A percentile compares a stretch with the other conserved stretches of the same genome.
These are phyloP conservation scores for Nakazawaea wickerhamii DNA, from an alignment of 805 yeast species.

Conservation along the genomic window DNA sequence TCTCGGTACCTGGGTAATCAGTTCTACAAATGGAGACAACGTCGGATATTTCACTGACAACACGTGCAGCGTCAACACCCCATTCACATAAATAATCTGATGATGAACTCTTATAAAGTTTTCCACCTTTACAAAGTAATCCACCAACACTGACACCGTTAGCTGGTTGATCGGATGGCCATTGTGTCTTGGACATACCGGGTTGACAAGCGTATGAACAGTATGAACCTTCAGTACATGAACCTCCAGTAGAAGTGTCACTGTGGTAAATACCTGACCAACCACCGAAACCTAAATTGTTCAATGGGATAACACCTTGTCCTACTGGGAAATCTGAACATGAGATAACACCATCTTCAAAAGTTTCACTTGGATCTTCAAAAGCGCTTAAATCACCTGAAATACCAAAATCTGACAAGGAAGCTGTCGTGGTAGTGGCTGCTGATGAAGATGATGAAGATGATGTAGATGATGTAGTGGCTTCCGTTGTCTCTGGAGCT, in stretches of 20 bases:
- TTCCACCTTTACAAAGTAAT: conserved; percentile 53
- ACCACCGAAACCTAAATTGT: conserved; percentile 75
- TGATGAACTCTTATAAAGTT: conserved; percentile 56
- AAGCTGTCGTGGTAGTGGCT: conserved; percentile 21
- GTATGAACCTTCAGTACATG: conserved; percentile 62
- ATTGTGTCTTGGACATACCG: conserved; percentile 78
- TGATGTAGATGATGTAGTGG: conserved; percentile 15
- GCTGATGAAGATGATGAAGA: conserved; percentile 20
- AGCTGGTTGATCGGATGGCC: conserved; percentile 65
- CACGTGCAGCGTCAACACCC: conserved; percentile 53
- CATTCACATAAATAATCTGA: conserved; percentile 56
- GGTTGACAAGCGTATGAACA: conserved; percentile 77
- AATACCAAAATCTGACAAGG: conserved; percentile 27
- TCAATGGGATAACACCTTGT: conserved; percentile 74
- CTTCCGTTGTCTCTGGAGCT: conserved; percentile 10
- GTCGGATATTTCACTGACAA: conserved; percentile 43
- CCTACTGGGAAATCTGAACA: conserved; percentile 76
- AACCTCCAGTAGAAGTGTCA: conserved; percentile 43
- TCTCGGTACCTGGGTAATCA: conserved; percentile 79
- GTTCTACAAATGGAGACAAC: conserved; percentile 69
- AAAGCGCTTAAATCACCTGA: conserved; percentile 57
- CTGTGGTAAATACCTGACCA: conserved; percentile 64
- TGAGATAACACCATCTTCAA: conserved; percentile 65
- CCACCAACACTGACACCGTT: conserved; percentile 74
- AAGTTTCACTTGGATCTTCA: conserved; percentile 50